Evolutionary conservation across 2,329 filamentous ascomycete genomes (phyloP), one percentile per base, ranked within the genome.

Genomic region (Fusarium drepaniforme): DNA sequence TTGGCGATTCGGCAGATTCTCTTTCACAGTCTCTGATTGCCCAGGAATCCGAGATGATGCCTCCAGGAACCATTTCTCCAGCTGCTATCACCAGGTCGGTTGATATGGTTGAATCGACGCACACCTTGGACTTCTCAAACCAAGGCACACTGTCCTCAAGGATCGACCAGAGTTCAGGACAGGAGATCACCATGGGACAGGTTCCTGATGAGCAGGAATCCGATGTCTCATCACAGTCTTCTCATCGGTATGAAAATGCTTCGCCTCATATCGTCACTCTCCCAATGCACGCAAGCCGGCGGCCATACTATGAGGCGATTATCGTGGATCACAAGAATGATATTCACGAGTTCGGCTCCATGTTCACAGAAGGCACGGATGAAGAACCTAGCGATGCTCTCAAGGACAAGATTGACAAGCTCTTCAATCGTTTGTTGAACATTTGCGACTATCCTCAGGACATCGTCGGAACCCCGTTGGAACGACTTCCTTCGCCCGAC

Each of bases 391-490:
- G 85, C 9, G 71, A 81, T 3, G 74, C 75, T 3, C 74, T 88
- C 2, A 79, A 88, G 8, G 78, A 81, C 15, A 86, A 84, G 60
- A 85, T 93, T 11, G 86, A 91, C 70, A 77, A 81, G 8, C 82
- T 92, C 71, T 85, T 93, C 49, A 81, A 84, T 23, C 82, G 82
- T 40, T 83, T 93, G 12, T 82, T 87, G 49, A 86, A 89, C 64
- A 81, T 91, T 23, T 91, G 90, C 77, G 90, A 92, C 76, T 86
- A 90, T 44, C 90, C 89, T 5, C 86, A 87, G 6, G 87, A 89
- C 40, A 81, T 87, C 44, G 81, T 88, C 28, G 86, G 86, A n/a
- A 82, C 88, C 9, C 78, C 81, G 3, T 77, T 85, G 15, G 81
- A 82, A 28, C 73, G 76, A 5, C 70, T 89, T 66, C 80, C 84